Evolutionary conservation across 2,329 filamentous ascomycete species (phyloP).

Genomic region (Intubia oerlemansii): DNA sequence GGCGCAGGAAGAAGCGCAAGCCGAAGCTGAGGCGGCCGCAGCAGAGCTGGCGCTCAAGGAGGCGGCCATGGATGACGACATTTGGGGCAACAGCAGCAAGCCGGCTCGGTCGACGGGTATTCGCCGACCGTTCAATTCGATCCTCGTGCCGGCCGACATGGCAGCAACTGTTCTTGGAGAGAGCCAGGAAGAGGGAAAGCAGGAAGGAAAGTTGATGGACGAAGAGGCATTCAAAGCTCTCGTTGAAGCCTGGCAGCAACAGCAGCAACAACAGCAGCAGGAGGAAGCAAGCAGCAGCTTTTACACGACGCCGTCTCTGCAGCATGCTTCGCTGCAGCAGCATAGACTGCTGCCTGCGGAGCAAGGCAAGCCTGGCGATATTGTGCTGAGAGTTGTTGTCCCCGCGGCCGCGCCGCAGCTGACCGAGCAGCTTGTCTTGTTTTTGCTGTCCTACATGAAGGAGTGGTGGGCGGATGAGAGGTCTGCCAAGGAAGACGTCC

Average conservation of each 20-base stretch:
- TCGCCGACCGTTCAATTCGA: constrained; percentile 2
- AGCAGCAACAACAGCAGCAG: not conserved
- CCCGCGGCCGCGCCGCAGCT: not conserved
- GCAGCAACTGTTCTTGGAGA: too few relatives aligned
- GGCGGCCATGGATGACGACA: too few relatives aligned
- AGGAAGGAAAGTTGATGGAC: too few relatives aligned
- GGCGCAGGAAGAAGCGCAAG: constrained; percentile 1
- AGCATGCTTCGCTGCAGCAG: not conserved
- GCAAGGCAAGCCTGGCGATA: not conserved
- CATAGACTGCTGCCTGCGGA: too few relatives aligned
- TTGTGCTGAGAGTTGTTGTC: not conserved
- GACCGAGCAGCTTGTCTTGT: constrained; percentile 1
- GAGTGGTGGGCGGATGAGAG: not conserved
- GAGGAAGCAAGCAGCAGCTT: too few relatives aligned
- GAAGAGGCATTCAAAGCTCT: constrained; percentile 2
- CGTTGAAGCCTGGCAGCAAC: constrained; percentile 4
- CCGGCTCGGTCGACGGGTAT: not conserved
- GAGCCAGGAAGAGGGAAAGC: too few relatives aligned
- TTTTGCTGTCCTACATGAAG: constrained; percentile 3
- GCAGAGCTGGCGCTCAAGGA: not conserved
- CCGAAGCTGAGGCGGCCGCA: not conserved
- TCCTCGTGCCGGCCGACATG: constrained; percentile 3
- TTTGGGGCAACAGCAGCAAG: not conserved
- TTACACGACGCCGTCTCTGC: too few relatives aligned
- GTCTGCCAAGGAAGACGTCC: not conserved